These are phyloP conservation scores for Brassica nigra DNA, from an alignment of 345 rosid species.

Conservation along the genomic window DNA sequence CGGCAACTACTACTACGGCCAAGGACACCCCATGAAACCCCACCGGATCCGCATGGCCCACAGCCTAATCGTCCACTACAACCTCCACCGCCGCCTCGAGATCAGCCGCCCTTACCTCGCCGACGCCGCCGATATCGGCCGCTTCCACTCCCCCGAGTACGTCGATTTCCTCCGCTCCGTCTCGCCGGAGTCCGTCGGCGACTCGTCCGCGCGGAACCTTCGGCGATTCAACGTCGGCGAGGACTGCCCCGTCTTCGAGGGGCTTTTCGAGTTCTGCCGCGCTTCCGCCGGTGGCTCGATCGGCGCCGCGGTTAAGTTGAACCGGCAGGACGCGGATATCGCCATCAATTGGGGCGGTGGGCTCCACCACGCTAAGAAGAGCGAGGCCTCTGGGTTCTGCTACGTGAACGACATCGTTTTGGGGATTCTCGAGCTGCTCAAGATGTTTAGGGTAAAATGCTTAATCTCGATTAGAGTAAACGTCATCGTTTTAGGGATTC, in stretches of 20 bases:
- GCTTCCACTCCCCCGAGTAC: constrained; percentile 82
- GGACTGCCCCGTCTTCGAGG: constrained; percentile 81
- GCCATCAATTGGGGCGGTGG: constrained; percentile 99
- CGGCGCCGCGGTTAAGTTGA: constrained; percentile 92
- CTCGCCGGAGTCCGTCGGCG: constrained; percentile 59
- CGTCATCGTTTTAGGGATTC: neutral
- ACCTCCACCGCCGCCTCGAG: constrained; percentile 95
- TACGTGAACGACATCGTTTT: constrained; percentile 94
- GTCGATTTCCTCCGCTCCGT: constrained; percentile 82
- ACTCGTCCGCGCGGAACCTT: constrained; percentile 54
- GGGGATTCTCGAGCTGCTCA: constrained; percentile 93
- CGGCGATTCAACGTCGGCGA: constrained; percentile 93
- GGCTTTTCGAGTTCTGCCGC: constrained; percentile 86
- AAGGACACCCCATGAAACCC: constrained; percentile 99
- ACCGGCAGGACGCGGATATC: constrained; percentile 84
- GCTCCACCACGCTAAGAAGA: constrained; percentile 95
- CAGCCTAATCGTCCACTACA: constrained; percentile 81
- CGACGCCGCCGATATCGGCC: constrained; percentile 62
- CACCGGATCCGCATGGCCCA: constrained; percentile 99
- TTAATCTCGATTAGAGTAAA: neutral
- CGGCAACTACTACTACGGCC: constrained; percentile 97
- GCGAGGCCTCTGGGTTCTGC: constrained; percentile 98
- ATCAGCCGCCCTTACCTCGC: constrained; percentile 93
- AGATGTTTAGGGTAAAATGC: constrained; percentile 75
- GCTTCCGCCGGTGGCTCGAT: constrained; percentile 97